Conservation (phyloP, 805 yeast species). For the Scheffersomyces spartinae region DNA sequence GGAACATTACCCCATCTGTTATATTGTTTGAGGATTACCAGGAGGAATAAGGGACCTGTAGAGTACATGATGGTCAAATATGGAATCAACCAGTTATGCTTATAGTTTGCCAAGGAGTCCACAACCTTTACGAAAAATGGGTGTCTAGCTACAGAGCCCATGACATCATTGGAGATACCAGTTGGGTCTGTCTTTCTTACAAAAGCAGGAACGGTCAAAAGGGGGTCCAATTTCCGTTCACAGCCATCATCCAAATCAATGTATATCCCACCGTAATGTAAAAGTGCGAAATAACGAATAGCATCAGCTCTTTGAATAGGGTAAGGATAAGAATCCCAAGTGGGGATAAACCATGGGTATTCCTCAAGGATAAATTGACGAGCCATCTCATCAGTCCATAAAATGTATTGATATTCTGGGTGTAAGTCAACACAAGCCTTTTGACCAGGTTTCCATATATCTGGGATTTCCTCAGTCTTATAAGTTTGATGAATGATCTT, state of each 20-base stretch:
- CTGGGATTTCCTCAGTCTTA: conserved; percentile 69
- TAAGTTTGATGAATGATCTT: conserved; percentile 91
- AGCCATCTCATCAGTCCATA: conserved; percentile 87
- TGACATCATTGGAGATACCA: conserved; percentile 85
- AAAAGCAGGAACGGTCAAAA: conserved; percentile 73
- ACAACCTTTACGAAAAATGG: conserved; percentile 71
- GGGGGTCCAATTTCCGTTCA: conserved; percentile 64
- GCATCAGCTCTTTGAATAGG: conserved; percentile 89
- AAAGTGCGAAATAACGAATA: conserved; percentile 73
- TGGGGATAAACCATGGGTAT: conserved; percentile 76
- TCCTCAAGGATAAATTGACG: conserved; percentile 66
- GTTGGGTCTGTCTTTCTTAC: conserved; percentile 82
- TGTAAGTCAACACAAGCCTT: conserved; percentile 65
- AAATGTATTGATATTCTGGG: conserved; percentile 76
- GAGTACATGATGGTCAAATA: conserved; percentile 88
- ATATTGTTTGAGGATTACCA: conserved; percentile 81
- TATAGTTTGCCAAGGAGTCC: conserved; percentile 48
- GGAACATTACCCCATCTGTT: conserved; percentile 72
- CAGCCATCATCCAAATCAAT: conserved; percentile 89
- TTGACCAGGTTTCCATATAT: conserved; percentile 70
- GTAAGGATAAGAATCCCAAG: conserved; percentile 68
- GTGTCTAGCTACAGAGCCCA: conserved; percentile 82
- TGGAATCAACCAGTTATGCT: conserved; percentile 68
- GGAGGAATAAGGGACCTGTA: conserved; percentile 82
- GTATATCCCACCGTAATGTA: conserved; percentile 82